Evolutionary conservation across 2,329 filamentous ascomycete genomes (phyloP).

Genomic region (Alternaria tenuissima): DNA sequence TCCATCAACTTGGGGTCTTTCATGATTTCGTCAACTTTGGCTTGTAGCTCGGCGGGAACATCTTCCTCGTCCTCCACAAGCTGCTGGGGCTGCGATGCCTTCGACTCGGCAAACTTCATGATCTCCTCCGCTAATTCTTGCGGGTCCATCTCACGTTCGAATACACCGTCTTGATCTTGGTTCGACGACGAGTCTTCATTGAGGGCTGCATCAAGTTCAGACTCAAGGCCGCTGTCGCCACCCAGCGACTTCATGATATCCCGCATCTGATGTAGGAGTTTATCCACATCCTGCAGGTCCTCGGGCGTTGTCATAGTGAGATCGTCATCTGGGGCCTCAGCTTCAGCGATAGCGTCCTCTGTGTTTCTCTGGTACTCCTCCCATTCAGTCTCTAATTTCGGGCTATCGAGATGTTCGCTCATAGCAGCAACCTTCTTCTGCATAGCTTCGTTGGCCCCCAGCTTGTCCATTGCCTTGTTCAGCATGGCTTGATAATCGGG

Average conservation of each 20-base stretch:
- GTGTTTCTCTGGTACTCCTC: slow-evolving; percentile 19
- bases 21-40: slow-evolving; percentile 47
- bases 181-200: slow-evolving; percentile 24
- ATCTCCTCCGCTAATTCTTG: slow-evolving; percentile 34
- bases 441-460: slow-evolving; percentile 30
- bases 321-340: slow-evolving; percentile 14
- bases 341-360: slow-evolving; percentile 19
- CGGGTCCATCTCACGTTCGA: slow-evolving; percentile 33
- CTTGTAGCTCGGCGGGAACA: slow-evolving; percentile 40
- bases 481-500: slow-evolving; percentile 33
- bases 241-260: slow-evolving; percentile 37
- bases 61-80: slow-evolving; percentile 28
- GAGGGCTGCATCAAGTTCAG: slow-evolving; percentile 33
- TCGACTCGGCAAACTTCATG: slow-evolving; percentile 26
- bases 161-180: slow-evolving; percentile 22
- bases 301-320: slow-evolving; percentile 15
- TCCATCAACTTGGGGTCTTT: slow-evolving; percentile 44
- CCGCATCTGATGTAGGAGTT: slow-evolving; percentile 37
- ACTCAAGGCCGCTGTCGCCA: slow-evolving; percentile 26
- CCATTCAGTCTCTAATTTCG: slow-evolving; percentile 25
- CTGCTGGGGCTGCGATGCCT: slow-evolving; percentile 9
- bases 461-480: slow-evolving; percentile 31
- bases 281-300: slow-evolving; percentile 31
- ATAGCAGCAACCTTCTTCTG: slow-evolving; percentile 31
- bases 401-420: slow-evolving; percentile 14